Evolutionary conservation across 1,284 basidiomycete genomes (phyloP).

Genomic region (Ceratobasidium sp.): DNA sequence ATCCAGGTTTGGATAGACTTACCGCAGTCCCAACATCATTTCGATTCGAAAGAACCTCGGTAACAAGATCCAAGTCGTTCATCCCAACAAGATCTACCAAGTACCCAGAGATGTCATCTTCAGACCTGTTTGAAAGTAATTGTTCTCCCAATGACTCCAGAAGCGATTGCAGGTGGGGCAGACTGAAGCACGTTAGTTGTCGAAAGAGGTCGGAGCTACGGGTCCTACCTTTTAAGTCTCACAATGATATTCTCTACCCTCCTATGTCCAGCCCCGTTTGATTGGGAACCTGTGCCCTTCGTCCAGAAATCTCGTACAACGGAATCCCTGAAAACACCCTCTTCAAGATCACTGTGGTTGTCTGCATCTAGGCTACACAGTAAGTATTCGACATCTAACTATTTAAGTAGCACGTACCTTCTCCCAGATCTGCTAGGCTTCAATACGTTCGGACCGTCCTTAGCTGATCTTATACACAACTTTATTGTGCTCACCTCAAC

Average conservation of each 20-base stretch:
- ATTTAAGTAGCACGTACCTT: not conserved
- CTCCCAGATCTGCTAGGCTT: not conserved
- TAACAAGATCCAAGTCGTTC: conserved; percentile 70
- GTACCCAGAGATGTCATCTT: conserved; percentile 81
- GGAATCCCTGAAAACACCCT: not conserved
- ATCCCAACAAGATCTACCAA: conserved; percentile 87
- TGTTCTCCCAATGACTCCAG: conserved; percentile 21
- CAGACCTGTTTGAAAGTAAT: conserved; percentile 45
- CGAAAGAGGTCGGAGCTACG: not conserved
- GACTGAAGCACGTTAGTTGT: not conserved
- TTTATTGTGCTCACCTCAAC: not conserved
- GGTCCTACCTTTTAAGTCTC: conserved; percentile 6
- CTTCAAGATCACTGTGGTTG: not conserved
- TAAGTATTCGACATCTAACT: not conserved
- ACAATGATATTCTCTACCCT: not conserved
- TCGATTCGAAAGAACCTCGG: conserved; percentile 34
- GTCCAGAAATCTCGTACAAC: conserved; percentile 13
- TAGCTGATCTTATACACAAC: too few relatives aligned
- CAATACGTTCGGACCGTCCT: too few relatives aligned
- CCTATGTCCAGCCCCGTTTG: too few relatives aligned
- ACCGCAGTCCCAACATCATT: conserved; percentile 30
- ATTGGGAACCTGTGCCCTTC: not conserved
- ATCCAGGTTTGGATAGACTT: conserved; percentile 44
- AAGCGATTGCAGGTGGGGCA: conserved; percentile 7
- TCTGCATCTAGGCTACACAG: not conserved